Percentiles rank a stretch among this genome's conserved stretches.
Evolutionary conservation across 1,139 yeast genomes (phyloP).

Genomic region (Casaregolazyma suthepensis): DNA sequence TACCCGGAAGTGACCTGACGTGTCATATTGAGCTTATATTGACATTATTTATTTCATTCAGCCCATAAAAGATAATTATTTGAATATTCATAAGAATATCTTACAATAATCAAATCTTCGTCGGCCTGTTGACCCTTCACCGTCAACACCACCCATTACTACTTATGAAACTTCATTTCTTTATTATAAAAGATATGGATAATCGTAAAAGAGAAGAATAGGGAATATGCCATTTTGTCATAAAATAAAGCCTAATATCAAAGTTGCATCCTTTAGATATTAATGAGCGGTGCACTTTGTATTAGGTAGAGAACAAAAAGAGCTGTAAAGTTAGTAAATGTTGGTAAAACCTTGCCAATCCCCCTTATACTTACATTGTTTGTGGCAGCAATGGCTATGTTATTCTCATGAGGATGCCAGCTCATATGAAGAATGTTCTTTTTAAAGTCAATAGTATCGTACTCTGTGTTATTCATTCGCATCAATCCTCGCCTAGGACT

Average conservation of each 20-base stretch:
- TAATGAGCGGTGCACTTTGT: not conserved
- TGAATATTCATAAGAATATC: too few species aligned
- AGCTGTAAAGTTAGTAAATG: not conserved
- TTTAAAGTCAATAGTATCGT: constrained; percentile 87
- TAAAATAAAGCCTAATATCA: not conserved
- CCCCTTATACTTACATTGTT: constrained; percentile 56
- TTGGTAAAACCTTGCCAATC: constrained; percentile 10
- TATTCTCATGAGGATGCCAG: constrained; percentile 97
- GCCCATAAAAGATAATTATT: too few species aligned
- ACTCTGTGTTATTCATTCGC: constrained; percentile 47
- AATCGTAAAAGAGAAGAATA: not conserved
- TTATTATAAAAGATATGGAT: not conserved
- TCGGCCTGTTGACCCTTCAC: not conserved
- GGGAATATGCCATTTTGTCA: not conserved
- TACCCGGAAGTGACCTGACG: too few species aligned
- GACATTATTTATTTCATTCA: too few species aligned
- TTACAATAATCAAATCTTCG: not conserved
- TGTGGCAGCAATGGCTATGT: constrained; percentile 97
- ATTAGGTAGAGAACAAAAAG: not conserved
- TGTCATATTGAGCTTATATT: too few species aligned
- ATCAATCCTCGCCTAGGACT: constrained; percentile 24
- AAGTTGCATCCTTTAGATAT: not conserved
- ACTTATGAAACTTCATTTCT: not conserved
- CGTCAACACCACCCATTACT: too few species aligned
- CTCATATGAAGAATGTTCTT: constrained; percentile 92